phyloP scores from a whole-genome alignment of 225 moss, liverwort and hornwort species.

The Neckera pumila region DNA sequence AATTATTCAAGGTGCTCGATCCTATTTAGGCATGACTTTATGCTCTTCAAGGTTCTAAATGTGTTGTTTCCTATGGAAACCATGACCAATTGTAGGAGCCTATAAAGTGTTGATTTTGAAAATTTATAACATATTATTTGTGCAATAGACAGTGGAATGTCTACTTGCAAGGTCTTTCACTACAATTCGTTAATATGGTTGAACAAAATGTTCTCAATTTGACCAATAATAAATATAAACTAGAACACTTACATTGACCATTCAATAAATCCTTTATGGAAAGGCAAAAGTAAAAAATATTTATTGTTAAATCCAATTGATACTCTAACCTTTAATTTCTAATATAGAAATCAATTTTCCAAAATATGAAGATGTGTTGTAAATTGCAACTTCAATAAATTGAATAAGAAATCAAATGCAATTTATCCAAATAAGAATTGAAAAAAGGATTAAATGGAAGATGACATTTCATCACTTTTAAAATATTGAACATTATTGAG shows the following conservation, averaged over 20 bases:
- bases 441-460: neutral
- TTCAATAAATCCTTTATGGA: neutral
- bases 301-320: neutral
- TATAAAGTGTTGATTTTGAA: neutral
- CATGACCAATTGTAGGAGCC: neutral
- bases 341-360: neutral
- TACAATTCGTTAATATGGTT: neutral
- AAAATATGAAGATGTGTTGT: neutral
- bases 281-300: too few species aligned
- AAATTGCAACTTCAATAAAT: neutral
- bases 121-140: neutral
- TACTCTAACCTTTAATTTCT: neutral
- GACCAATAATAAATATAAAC: too few species aligned
- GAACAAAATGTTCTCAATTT: neutral
- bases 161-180: neutral
- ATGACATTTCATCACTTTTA: neutral
- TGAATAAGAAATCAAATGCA: neutral
- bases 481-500: neutral
- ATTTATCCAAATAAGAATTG: neutral
- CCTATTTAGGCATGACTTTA: neutral
- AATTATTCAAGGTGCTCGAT: neutral
- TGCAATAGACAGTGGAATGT: neutral
- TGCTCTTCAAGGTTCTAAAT: neutral
- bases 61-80: neutral
- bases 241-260: fast-evolving